Evolutionary conservation across 2,329 filamentous ascomycete species (phyloP).

Genomic region (Mycosphaerella sp.): DNA sequence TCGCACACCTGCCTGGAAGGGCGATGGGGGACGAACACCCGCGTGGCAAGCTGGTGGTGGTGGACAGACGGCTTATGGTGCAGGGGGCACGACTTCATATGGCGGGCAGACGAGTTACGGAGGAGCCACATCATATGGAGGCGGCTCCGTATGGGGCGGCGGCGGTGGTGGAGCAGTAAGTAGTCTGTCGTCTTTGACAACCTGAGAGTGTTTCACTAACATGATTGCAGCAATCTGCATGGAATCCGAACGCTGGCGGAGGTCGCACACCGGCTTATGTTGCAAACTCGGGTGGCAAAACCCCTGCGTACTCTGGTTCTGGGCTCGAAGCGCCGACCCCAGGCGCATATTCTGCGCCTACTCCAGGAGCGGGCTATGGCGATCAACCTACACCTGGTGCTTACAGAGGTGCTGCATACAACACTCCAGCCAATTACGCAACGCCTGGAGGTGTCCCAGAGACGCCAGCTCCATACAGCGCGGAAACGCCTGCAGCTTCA

Average conservation of each 20-base stretch:
- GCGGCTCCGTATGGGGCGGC: constrained; percentile 33
- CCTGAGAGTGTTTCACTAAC: constrained; percentile 50
- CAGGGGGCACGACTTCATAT: constrained; percentile 39
- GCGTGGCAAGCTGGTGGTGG: constrained; percentile 41
- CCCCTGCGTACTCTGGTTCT: constrained; percentile 56
- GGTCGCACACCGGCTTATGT: constrained; percentile 48
- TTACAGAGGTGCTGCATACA: constrained; percentile 36
- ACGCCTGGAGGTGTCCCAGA: constrained; percentile 48
- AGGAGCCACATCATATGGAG: constrained; percentile 46
- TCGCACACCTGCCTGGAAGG: constrained; percentile 59
- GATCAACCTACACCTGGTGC: constrained; percentile 34
- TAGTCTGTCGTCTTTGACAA: constrained; percentile 48
- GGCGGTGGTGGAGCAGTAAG: constrained; percentile 26
- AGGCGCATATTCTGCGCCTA: constrained; percentile 39
- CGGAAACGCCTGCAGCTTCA: constrained; percentile 12
- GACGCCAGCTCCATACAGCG: constrained; percentile 35
- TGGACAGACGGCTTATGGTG: constrained; percentile 45
- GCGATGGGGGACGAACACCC: constrained; percentile 38
- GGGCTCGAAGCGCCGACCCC: constrained; percentile 59
- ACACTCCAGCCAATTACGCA: constrained; percentile 31
- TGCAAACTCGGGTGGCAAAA: constrained; percentile 60
- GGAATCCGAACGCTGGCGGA: constrained; percentile 33
- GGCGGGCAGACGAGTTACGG: constrained; percentile 61
- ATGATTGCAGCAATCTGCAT: constrained; percentile 30
- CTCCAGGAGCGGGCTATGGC: constrained; percentile 34